Conservation (phyloP, 2,329 filamentous ascomycete species). For the Leptoxyphium fumago region DNA sequence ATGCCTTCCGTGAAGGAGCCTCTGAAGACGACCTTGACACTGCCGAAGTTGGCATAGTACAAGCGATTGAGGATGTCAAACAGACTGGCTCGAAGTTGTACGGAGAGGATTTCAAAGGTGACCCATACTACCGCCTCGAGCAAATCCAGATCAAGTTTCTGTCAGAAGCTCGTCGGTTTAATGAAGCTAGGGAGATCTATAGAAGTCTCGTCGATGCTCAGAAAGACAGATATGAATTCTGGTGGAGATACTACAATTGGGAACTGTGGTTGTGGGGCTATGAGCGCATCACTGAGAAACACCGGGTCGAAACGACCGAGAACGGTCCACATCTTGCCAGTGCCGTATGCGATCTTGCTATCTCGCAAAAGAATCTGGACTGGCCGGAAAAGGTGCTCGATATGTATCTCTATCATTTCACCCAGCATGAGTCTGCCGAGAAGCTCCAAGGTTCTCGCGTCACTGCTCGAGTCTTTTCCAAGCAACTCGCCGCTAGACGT, state of each 20-base stretch:
- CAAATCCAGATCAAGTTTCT: conserved; percentile 85
- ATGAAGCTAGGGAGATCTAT: conserved; percentile 66
- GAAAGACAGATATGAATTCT: conserved; percentile 77
- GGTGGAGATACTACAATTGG: conserved; percentile 84
- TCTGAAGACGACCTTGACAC: conserved; percentile 73
- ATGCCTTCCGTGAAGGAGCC: conserved; percentile 57
- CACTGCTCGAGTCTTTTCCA: conserved; percentile 54
- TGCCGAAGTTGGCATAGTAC: conserved; percentile 75
- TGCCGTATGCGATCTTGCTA: conserved; percentile 58
- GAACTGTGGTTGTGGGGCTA: conserved; percentile 62
- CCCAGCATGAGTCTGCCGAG: conserved; percentile 72
- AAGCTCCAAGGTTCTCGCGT: conserved; percentile 61
- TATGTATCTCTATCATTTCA: conserved; percentile 64
- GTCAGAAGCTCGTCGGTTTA: conserved; percentile 64
- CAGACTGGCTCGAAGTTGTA: conserved; percentile 64
- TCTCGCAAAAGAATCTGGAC: conserved; percentile 48
- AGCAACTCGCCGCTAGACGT: conserved; percentile 47
- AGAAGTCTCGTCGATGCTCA: conserved; percentile 50
- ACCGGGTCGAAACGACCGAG: conserved; percentile 34
- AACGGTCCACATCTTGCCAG: conserved; percentile 62
- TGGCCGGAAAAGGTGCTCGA: conserved; percentile 65
- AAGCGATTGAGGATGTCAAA: conserved; percentile 72
- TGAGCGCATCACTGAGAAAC: conserved; percentile 36
- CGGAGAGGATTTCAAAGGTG: conserved; percentile 64
- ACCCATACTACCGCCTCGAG: conserved; percentile 77